Base-by-base conservation (phyloP, 2,329 filamentous ascomycete species). In the Neopestalotiopsis sp. region DNA sequence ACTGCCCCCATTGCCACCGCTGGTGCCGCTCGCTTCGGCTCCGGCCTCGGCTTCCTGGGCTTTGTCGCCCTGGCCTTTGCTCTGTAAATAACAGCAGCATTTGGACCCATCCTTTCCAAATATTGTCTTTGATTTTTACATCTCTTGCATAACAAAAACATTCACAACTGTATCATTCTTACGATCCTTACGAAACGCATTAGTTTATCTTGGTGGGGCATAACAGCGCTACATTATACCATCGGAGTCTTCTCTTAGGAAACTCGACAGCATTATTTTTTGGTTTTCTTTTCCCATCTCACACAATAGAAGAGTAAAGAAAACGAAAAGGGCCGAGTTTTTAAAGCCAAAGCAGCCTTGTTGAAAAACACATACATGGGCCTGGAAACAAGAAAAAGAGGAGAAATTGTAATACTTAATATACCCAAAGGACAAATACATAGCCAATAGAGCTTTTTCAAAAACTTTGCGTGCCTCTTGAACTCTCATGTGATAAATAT, bases 121-220 rank as follows among this genome's bases (percentile, higher is more conserved):
- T 52, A 3, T 6, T n/a, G 7, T 52, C 45, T 52, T 14, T 28
- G 24, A 28, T 28, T 52, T 52, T 52, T 52, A 7, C 34, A 52
- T 52, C 45, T 17, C 45, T 20, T 9, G 45, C 45, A 24, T 20
- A 9, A 17, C 17, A 52, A n/a, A n/a, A 7, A 52, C 17, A 70
- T 72, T 75, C 73, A 28, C 24, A 75, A 86, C 80, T 79, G 78
- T 82, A 87, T 87, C 84, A 86, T 83, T 62, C 59, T 62, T 62
- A 88, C 86, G 85, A 86, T 88, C 85, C 84, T 87, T 87, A 85
- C 81, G 83, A 85, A 60, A 30, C 24, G 32, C 58, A 60, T 65
- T 38, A 38, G 24, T 38, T 38, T 38, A 32, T 66, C 40, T 69
- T 49, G 49, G 32, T n/a, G 66, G 24, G 38, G 52, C 30, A 49